phyloP scores from a whole-genome alignment of 805 yeast species.

The Grigorovia transvaalensis region DNA sequence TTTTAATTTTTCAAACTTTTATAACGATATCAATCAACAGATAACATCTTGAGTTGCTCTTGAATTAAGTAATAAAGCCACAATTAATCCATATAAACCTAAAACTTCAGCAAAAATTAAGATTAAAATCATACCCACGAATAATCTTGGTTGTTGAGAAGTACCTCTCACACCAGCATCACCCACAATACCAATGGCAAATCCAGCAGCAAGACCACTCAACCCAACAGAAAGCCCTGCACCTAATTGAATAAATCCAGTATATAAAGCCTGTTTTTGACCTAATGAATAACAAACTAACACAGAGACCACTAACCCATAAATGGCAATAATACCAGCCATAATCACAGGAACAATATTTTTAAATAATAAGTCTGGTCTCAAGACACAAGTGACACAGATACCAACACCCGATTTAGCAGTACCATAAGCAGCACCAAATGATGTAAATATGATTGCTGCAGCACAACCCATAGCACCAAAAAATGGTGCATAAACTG shows the following conservation, averaged over 20 bases:
- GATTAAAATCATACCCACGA: constrained; percentile 96
- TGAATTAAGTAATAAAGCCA: constrained; percentile 93
- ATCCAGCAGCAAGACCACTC: constrained; percentile 96
- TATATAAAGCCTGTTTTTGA: constrained; percentile 86
- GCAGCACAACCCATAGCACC: constrained; percentile 99
- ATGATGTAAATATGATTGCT: constrained; percentile 96
- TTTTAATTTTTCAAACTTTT: too few species aligned
- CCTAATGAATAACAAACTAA: constrained; percentile 81
- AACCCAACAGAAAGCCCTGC: constrained; percentile 97
- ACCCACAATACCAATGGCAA: constrained; percentile 98
- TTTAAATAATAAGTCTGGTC: constrained; percentile 92
- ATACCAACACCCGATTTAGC: constrained; percentile 99
- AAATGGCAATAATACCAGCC: constrained; percentile 99
- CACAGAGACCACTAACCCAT: constrained; percentile 93
- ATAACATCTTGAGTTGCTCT: constrained; percentile 89
- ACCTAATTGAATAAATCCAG: constrained; percentile 96
- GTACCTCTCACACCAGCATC: constrained; percentile 99
- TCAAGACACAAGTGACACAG: constrained; percentile 93
- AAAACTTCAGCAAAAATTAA: constrained; percentile 98
- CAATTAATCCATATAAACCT: constrained; percentile 97
- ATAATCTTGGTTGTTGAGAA: constrained; percentile 95
- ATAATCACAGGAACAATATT: constrained; percentile 94
- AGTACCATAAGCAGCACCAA: constrained; percentile 98
- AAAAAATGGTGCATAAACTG: constrained; percentile 72
- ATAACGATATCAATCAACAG: constrained; percentile 39